A percentile compares a stretch with the other conserved stretches of the same genome.
phyloP scores from a whole-genome alignment of 768 basidiomycete genomes.

The Mrakia frigida region DNA sequence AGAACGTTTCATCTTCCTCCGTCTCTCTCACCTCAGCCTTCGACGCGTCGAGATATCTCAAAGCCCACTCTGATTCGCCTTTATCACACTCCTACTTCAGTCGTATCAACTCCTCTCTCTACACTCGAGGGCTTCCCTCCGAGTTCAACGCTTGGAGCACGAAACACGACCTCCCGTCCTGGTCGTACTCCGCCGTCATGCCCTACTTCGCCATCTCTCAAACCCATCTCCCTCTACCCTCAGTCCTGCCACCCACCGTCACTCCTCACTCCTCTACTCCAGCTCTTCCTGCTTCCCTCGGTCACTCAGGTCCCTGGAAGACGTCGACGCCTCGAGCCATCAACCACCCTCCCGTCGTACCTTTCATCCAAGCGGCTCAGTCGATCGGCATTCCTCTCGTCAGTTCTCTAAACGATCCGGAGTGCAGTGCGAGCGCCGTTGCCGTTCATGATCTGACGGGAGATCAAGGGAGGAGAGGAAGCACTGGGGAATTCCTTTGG shows the following conservation, averaged over 20 bases:
- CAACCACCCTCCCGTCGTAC: slow-evolving; percentile 22
- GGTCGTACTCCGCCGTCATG: slow-evolving; percentile 22
- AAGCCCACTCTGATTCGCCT: neutral
- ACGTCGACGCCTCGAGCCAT: slow-evolving; percentile 22
- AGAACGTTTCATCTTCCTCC: neutral
- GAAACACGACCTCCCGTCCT: slow-evolving; percentile 23
- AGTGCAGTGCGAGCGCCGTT: slow-evolving; percentile 15
- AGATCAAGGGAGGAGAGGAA: slow-evolving; percentile 25
- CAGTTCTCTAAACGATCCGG: slow-evolving; percentile 24
- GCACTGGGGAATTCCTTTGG: slow-evolving; percentile 20
- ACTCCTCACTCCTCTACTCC: slow-evolving; percentile 4
- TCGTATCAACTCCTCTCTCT: slow-evolving; percentile 21
- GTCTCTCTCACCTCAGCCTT: neutral
- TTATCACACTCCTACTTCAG: no score
- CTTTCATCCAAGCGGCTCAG: slow-evolving; percentile 16
- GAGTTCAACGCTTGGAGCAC: slow-evolving; percentile 29
- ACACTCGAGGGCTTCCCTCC: slow-evolving; percentile 30
- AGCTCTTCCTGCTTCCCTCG: neutral
- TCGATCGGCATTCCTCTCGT: slow-evolving; percentile 28
- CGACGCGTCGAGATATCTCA: neutral
- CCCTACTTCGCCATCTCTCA: slow-evolving; percentile 29
- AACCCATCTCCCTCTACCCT: neutral
- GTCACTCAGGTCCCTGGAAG: slow-evolving; percentile 21
- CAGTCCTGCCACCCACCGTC: slow-evolving; percentile 6
- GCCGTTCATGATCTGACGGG: slow-evolving; percentile 32